Base-by-base conservation (phyloP, 2,329 filamentous ascomycete genomes). In the Curvularia spicifera region DNA sequence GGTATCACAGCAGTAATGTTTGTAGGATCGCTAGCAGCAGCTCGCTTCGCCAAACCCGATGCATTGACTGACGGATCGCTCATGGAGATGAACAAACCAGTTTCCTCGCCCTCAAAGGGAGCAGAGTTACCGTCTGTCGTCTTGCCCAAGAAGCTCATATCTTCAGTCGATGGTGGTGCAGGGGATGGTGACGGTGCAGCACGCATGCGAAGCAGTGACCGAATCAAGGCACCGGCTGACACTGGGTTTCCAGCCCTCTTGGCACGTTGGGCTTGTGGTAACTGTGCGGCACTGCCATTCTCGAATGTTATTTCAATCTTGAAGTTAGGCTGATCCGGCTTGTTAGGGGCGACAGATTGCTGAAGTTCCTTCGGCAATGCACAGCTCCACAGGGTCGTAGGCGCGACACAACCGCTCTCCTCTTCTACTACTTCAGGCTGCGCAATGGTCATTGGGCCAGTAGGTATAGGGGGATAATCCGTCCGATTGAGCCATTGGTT, bases 21-120 rank as follows among this genome's bases (percentile, higher is more conserved):
- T 6, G 65, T 69, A 12, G 66, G 61, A 49, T 70, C 67, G 45
- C 33, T 54, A 7, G 57, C 39, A 42, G 70, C 65, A 43, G 60
- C 66, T 48, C 81, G 78, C 59, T 78, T 81, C 35, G 64, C 61
- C 3, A 79, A 66, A 18, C 72, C 69, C 37, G 74, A 59, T 42
- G 63, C 46, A n/a, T 58, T 44, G 13, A 57, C 70, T 68, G 59
- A 66, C 61, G 70, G 69, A 70, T 68, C 77, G 64, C 93, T 78
- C 53, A 96, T 82, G 28, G 88, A 91, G 65, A 97, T 90, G 75
- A 89, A 96, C 76, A 97, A 96, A 0, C 94, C 93, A 0, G 94
- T 96, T 8, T 88, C 84, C 78, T 97, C 93, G 63, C 93, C 93
- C 0, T 88, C 88, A 75, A 94, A 97, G 4, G 88, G 78, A 42